Conservation (phyloP, 306 rosid genomes). For the Citrullus colocynthis region DNA sequence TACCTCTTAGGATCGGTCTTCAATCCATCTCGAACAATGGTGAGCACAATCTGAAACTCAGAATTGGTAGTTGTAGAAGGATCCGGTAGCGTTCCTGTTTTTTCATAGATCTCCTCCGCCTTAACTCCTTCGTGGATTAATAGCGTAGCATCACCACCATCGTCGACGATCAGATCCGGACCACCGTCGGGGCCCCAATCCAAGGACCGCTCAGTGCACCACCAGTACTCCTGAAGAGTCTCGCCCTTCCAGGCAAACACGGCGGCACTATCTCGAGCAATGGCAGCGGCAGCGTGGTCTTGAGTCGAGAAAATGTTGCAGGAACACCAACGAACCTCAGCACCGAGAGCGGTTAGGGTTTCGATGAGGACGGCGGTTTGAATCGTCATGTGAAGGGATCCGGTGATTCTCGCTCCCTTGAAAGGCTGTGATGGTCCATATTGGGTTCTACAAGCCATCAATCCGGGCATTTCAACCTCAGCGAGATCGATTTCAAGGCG, state of each 20-base stretch:
- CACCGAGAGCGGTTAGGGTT: slow-evolving; percentile 91
- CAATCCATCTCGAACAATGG: slow-evolving; percentile 61
- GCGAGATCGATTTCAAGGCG: slow-evolving; percentile 80
- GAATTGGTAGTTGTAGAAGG: slow-evolving; percentile 63
- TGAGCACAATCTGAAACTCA: slow-evolving; percentile 70
- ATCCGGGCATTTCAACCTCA: slow-evolving; percentile 94
- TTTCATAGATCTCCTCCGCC: slow-evolving; percentile 63
- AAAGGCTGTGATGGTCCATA: slow-evolving; percentile 71
- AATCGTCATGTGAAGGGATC: slow-evolving; percentile 98
- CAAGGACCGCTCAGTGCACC: slow-evolving; percentile 89
- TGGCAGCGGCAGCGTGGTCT: slow-evolving; percentile 95
- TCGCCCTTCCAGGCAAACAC: slow-evolving; percentile 98
- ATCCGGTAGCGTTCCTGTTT: slow-evolving; percentile 47
- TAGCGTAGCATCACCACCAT: slow-evolving; percentile 74
- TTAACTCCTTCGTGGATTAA: slow-evolving; percentile 87
- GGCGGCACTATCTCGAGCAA: slow-evolving; percentile 74
- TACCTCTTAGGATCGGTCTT: slow-evolving; percentile 77
- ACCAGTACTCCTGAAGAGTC: slow-evolving; percentile 95
- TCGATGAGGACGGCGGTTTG: slow-evolving; percentile 96
- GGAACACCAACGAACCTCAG: slow-evolving; percentile 93
- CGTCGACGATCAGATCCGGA: slow-evolving; percentile 88
- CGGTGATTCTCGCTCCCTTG: slow-evolving; percentile 78
- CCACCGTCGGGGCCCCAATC: slow-evolving; percentile 94
- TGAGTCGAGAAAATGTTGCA: slow-evolving; percentile 97
- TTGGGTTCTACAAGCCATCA: slow-evolving; percentile 48